A percentile compares a stretch with the other conserved stretches of the same genome.
Evolutionary conservation across 1,139 yeast species (phyloP).

Genomic region (Ogataea hybrid): DNA sequence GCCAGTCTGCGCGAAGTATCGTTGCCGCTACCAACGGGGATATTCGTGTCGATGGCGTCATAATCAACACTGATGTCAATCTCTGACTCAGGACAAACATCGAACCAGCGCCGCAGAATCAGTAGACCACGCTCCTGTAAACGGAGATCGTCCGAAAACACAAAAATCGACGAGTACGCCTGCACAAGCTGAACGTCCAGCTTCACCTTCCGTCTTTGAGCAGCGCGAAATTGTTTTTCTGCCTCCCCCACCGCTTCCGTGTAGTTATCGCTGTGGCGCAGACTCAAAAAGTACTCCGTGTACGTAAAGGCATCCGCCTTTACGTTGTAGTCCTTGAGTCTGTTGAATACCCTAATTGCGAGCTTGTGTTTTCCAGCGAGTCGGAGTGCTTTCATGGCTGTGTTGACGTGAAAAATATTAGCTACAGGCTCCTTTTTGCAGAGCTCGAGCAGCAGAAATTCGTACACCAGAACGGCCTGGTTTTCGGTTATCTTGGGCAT

Average conservation of each 20-base stretch:
- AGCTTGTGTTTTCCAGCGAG: conserved; percentile 31
- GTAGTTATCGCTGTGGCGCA: conserved; percentile 21
- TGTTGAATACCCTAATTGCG: conserved; percentile 32
- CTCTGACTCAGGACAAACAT: conserved; percentile 26
- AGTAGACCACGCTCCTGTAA: conserved; percentile 27
- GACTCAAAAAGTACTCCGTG: conserved; percentile 33
- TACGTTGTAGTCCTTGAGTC: conserved; percentile 14
- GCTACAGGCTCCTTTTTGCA: conserved; percentile 15
- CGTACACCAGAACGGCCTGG: conserved; percentile 28
- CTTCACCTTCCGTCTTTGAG: conserved; percentile 20
- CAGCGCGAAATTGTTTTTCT: conserved; percentile 22
- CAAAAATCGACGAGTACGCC: conserved; percentile 27
- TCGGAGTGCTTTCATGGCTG: conserved; percentile 35
- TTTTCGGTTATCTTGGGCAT: conserved; percentile 24
- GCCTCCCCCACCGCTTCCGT: conserved; percentile 18
- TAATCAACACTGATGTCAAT: conserved; percentile 12
- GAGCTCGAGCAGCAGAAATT: conserved; percentile 24
- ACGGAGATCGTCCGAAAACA: conserved; percentile 25
- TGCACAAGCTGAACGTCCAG: conserved; percentile 24
- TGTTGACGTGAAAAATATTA: conserved; percentile 34
- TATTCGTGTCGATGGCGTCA: conserved; percentile 5
- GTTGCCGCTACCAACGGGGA: not conserved
- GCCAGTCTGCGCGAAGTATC: not conserved
- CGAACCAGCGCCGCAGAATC: conserved; percentile 31
- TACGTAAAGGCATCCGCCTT: conserved; percentile 33